Percentiles rank a stretch among this genome's conserved stretches.
These are phyloP conservation scores for Mytilinidion resinicola DNA, from an alignment of 495 filamentous ascomycete species.

Conservation along the genomic window DNA sequence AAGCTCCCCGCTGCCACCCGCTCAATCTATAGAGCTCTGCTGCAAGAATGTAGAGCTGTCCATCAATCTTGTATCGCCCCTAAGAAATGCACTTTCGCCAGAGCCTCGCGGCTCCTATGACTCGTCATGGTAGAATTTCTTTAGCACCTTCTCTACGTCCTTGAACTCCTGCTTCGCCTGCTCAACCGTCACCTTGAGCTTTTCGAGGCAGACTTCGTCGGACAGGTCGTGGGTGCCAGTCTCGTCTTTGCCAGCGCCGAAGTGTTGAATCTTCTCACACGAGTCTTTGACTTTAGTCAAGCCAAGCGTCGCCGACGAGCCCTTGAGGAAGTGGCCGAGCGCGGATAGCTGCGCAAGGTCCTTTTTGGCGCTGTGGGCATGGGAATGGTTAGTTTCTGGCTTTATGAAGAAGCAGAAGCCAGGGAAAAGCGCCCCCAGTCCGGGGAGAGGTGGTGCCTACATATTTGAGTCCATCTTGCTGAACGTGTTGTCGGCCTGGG, in stretches of 20 bases:
- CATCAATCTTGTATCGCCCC: too few species aligned
- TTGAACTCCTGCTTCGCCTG: conserved; percentile 69
- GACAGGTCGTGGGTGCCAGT: conserved; percentile 60
- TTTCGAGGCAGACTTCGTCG: conserved; percentile 56
- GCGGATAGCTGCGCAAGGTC: conserved; percentile 68
- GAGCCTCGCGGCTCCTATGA: conserved; percentile 1
- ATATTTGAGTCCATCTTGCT: conserved; percentile 71
- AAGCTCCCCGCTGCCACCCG: too few species aligned
- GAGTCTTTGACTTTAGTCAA: conserved; percentile 85
- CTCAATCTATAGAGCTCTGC: too few species aligned
- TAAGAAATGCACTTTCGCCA: too few species aligned
- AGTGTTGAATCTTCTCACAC: conserved; percentile 96
- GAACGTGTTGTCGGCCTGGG: conserved; percentile 84
- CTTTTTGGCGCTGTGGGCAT: conserved; percentile 47
- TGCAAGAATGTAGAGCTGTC: too few species aligned
- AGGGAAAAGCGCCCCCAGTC: background rate
- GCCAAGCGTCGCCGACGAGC: conserved; percentile 93
- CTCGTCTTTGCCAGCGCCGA: conserved; percentile 71
- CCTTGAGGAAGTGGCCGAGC: conserved; percentile 93
- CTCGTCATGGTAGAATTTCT: conserved; percentile 59
- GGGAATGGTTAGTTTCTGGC: background rate
- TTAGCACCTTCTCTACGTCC: conserved; percentile 66
- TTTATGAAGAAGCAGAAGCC: background rate
- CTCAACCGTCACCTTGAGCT: conserved; percentile 62
- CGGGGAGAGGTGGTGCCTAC: conserved; percentile 44